Percentiles rank a stretch among this genome's conserved stretches.
Conservation (phyloP, 1,139 yeast species). For the Lodderomyces orthopsilosis region DNA sequence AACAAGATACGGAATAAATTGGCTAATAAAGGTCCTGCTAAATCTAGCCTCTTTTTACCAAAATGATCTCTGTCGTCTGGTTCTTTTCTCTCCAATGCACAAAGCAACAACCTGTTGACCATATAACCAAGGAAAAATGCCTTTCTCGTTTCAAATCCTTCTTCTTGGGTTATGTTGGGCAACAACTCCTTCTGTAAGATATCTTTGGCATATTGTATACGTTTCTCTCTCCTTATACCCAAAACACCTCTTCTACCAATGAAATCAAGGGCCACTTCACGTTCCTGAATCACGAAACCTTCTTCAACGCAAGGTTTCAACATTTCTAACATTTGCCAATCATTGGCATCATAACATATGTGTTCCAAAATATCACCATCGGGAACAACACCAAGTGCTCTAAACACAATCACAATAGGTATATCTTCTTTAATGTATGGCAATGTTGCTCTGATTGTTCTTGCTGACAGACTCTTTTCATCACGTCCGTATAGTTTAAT, state of each 20-base stretch:
- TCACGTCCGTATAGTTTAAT: constrained; percentile 87
- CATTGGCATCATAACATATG: constrained; percentile 95
- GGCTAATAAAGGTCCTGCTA: constrained; percentile 97
- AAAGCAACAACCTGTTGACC: constrained; percentile 89
- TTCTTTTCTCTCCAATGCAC: constrained; percentile 96
- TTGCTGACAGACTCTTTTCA: constrained; percentile 65
- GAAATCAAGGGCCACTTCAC: constrained; percentile 96
- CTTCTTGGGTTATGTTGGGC: constrained; percentile 96
- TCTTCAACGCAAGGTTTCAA: constrained; percentile 98
- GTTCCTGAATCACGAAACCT: constrained; percentile 96
- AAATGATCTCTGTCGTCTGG: constrained; percentile 99
- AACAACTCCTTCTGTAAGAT: constrained; percentile 91
- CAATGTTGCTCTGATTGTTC: constrained; percentile 90
- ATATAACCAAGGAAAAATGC: constrained; percentile 97
- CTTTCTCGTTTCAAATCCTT: constrained; percentile 94
- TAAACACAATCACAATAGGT: constrained; percentile 92
- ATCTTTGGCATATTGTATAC: constrained; percentile 97
- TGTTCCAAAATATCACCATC: constrained; percentile 98
- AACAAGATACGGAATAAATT: constrained; percentile 91
- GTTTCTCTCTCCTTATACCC: constrained; percentile 95
- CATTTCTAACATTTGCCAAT: constrained; percentile 99
- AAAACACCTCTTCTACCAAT: constrained; percentile 97
- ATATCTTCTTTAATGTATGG: constrained; percentile 96
- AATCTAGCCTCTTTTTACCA: constrained; percentile 95
- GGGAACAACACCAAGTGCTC: constrained; percentile 98